phyloP scores from a whole-genome alignment of 1,139 yeast species.

The Geotrichum candidum region DNA sequence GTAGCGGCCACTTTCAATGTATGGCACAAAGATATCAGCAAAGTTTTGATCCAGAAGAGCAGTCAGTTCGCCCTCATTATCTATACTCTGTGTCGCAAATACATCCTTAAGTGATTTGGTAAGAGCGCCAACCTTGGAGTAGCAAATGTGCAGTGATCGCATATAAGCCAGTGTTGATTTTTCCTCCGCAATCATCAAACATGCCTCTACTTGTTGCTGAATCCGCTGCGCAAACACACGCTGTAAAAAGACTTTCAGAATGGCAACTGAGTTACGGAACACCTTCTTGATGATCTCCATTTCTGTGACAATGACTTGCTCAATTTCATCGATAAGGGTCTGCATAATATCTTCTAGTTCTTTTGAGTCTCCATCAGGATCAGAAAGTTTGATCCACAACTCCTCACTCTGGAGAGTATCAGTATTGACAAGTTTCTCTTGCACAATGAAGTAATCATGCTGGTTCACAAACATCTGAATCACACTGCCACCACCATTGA shows the following conservation, averaged over 20 bases:
- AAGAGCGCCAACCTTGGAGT: conserved; percentile 54
- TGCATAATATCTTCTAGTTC: conserved; percentile 40
- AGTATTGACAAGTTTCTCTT: conserved; percentile 39
- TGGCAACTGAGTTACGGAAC: conserved; percentile 62
- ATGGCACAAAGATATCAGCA: conserved; percentile 68
- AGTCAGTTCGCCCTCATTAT: conserved; percentile 45
- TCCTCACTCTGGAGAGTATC: conserved; percentile 35
- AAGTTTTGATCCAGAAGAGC: conserved; percentile 64
- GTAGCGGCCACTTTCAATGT: conserved; percentile 60
- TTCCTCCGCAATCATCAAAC: conserved; percentile 59
- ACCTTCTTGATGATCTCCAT: conserved; percentile 68
- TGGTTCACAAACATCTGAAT: conserved; percentile 79
- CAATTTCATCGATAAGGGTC: conserved; percentile 40
- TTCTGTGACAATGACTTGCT: conserved; percentile 54
- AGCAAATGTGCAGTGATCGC: conserved; percentile 64
- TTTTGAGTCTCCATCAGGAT: conserved; percentile 41
- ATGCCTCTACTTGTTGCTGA: conserved; percentile 58
- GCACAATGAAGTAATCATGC: conserved; percentile 62
- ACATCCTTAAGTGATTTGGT: conserved; percentile 62
- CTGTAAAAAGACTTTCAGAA: conserved; percentile 63
- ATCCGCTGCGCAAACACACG: conserved; percentile 71
- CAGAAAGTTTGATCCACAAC: conserved; percentile 45
- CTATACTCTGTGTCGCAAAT: conserved; percentile 36
- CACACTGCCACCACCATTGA: conserved; percentile 80
- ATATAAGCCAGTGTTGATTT: conserved; percentile 69